Conservation (phyloP, 1,139 yeast genomes). For the Meyerozyma sp. region DNA sequence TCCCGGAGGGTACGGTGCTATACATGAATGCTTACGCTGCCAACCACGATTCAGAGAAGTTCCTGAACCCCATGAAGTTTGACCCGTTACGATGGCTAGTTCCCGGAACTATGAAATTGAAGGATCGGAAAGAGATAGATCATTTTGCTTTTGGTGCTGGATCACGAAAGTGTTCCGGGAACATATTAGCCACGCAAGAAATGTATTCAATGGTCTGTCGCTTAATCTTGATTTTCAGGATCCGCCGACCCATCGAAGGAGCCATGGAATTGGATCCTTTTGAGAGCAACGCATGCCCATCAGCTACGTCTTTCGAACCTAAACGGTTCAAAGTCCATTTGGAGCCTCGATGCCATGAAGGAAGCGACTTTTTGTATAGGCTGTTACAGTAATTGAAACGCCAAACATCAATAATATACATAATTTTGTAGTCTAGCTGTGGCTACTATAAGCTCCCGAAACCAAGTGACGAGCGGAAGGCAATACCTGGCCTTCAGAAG, state of each 20-base stretch:
- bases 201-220: conserved; percentile 42
- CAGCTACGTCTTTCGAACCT: conserved; percentile 61
- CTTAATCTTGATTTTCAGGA: conserved; percentile 26
- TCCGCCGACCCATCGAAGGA: conserved; percentile 6
- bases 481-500: conserved; percentile 14
- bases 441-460: conserved; percentile 35
- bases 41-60: conserved; percentile 53
- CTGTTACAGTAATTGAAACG: neutral
- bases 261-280: conserved; percentile 49
- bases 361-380: neutral
- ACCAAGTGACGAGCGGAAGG: conserved; percentile 30
- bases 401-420: neutral
- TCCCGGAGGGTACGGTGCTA: conserved; percentile 53
- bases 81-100: conserved; percentile 57
- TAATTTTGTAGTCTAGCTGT: conserved; percentile 5
- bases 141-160: conserved; percentile 72
- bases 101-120: conserved; percentile 12
- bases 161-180: conserved; percentile 65
- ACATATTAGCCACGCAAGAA: conserved; percentile 56
- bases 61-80: conserved; percentile 47
- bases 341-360: neutral
- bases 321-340: conserved; percentile 23
- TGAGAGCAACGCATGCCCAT: conserved; percentile 41
- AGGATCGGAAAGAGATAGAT: conserved; percentile 17
- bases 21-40: conserved; percentile 70